Conservation (phyloP, 495 filamentous ascomycete genomes). For the Entonaema liquescens region DNA sequence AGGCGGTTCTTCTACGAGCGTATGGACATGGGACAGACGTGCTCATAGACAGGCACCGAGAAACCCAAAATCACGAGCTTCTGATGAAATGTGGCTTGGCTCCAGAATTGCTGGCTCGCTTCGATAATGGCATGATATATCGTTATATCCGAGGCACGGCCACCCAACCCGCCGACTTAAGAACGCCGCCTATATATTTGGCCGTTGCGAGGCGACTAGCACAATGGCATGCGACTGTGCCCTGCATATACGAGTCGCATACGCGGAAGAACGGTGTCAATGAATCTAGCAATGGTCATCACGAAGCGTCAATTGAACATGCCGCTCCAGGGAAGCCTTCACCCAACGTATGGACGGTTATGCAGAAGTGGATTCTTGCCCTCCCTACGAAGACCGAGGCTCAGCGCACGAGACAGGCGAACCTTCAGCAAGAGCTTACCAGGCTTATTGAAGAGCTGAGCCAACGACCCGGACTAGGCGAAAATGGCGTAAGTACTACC, state of each 20-base stretch:
- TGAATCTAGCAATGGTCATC: constrained; percentile 31
- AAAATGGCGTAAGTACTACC: constrained; percentile 68
- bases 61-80: constrained; percentile 69
- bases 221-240: constrained; percentile 91
- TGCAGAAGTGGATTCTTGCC: constrained; percentile 94
- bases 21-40: constrained; percentile 95
- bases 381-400: constrained; percentile 74
- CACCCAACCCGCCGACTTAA: constrained; percentile 81
- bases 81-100: constrained; percentile 83
- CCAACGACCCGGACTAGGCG: constrained; percentile 75
- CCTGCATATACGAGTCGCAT: constrained; percentile 58
- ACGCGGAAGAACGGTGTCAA: constrained; percentile 24
- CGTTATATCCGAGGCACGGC: constrained; percentile 83
- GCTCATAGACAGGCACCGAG: constrained; percentile 95
- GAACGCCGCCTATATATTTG: constrained; percentile 73
- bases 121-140: constrained; percentile 96
- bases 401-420: constrained; percentile 69
- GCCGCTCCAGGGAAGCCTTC: constrained; percentile 69
- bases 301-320: constrained; percentile 58
- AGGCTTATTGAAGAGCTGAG: constrained; percentile 73
- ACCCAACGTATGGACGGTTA: constrained; percentile 90
- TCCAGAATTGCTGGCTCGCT: constrained; percentile 87
- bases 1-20: constrained; percentile 89
- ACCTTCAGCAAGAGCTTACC: constrained; percentile 78
- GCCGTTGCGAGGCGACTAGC: constrained; percentile 84